Evolutionary conservation across 1,284 basidiomycete genomes (phyloP).

Genomic region (Heterobasidion parviporum): DNA sequence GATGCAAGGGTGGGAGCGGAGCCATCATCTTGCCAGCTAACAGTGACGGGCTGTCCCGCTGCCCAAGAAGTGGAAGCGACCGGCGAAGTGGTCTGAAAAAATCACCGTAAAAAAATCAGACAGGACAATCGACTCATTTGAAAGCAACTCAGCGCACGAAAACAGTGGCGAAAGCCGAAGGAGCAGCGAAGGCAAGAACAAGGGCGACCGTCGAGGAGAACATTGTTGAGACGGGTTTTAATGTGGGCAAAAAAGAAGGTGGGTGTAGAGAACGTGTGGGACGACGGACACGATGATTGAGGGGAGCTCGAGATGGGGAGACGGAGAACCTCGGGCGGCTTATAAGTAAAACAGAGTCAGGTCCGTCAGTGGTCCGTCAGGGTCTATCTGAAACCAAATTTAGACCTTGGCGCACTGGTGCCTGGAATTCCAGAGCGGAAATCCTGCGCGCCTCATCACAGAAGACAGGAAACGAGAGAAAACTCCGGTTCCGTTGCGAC

Average conservation of each 20-base stretch:
- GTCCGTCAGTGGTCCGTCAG: too few species aligned
- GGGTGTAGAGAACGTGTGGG: constrained; percentile 29
- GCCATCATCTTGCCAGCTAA: constrained; percentile 68
- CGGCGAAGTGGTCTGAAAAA: constrained; percentile 50
- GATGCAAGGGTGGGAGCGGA: constrained; percentile 40
- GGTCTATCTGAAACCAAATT: too few species aligned
- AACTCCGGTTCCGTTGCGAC: too few species aligned
- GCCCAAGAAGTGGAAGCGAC: constrained; percentile 40
- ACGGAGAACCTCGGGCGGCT: background rate
- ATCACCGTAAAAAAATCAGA: too few species aligned
- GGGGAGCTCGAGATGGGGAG: background rate
- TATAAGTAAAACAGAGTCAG: too few species aligned
- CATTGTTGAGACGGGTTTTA: constrained; percentile 11
- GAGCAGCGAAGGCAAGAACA: constrained; percentile 44
- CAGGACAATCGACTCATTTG: background rate
- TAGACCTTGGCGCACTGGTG: too few species aligned
- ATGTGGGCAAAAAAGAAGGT: constrained; percentile 18
- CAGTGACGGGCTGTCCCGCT: constrained; percentile 50
- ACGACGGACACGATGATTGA: constrained; percentile 9
- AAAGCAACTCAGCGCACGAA: constrained; percentile 2
- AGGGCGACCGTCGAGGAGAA: constrained; percentile 37
- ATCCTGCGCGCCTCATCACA: too few species aligned
- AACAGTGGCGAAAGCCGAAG: constrained; percentile 27
- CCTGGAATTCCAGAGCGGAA: too few species aligned
- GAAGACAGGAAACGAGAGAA: too few species aligned